These are phyloP conservation scores for Suillus cothurnatus DNA, from an alignment of 768 basidiomycete species.

Conservation along the genomic window DNA sequence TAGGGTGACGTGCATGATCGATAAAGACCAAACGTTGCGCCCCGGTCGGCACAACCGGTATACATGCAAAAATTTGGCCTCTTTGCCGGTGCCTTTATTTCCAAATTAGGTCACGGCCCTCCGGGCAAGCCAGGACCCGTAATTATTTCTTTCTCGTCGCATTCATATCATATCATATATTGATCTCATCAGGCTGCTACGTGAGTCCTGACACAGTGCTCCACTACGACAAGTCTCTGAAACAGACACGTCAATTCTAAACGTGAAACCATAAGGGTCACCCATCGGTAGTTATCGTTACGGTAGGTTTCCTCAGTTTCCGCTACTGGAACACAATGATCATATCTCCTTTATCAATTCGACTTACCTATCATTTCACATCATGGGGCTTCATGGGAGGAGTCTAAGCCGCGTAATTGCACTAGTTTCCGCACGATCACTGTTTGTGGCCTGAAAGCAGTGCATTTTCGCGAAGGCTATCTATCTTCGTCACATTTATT, in stretches of 20 bases:
- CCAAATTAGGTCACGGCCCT: too few species aligned
- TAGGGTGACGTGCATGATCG: neutral
- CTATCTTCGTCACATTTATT: constrained; percentile 6
- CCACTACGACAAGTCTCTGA: constrained; percentile 1
- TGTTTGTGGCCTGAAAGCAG: neutral
- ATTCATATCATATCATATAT: too few species aligned
- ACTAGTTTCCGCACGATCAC: neutral
- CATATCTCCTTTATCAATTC: neutral
- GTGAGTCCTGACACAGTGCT: too few species aligned
- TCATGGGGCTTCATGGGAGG: neutral
- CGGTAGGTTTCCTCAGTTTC: neutral
- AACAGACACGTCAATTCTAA: neutral
- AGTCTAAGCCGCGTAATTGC: neutral
- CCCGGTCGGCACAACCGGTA: too few species aligned
- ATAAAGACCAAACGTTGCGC: neutral
- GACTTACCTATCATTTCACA: neutral
- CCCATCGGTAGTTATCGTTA: neutral
- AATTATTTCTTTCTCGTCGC: too few species aligned
- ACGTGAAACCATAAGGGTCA: neutral
- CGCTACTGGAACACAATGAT: neutral
- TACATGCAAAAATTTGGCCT: neutral
- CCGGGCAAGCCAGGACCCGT: too few species aligned
- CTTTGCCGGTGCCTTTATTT: neutral
- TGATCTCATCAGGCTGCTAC: too few species aligned
- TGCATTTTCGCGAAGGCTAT: constrained; percentile 15